Base-by-base conservation (phyloP, 345 rosid genomes). In the Corchorus olitorius region DNA sequence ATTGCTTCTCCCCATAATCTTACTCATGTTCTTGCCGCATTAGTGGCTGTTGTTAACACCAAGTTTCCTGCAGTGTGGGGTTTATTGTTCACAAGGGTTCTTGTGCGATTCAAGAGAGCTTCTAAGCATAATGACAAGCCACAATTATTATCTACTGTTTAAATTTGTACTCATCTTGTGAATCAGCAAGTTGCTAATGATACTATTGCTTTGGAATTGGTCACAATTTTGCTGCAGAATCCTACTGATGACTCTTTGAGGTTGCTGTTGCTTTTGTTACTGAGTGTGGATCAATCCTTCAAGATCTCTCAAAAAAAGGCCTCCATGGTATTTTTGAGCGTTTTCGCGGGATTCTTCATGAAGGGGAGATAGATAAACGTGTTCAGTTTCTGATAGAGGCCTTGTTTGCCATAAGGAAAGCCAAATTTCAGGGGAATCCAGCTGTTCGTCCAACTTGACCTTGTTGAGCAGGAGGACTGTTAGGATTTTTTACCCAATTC, bases 341-440 rank as follows among this genome's bases (percentile, higher is more conserved):
- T 58, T 93, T 95, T 79, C 97, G 94, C 61, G 98, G 97, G 53
- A 93, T 95, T 70, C 91, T 96, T 75, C 98, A 92, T 78, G 99
- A 96, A 84, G 99, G 98, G 81, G 97, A 96, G 85, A 96, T 93
- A 20, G 97, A 93, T 78, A 93, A 92, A 82, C 86, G 98, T 19
- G 99, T 96, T 68, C 98, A 93, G 58, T 96, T 86, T 81, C 78
- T 96, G 84, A 93, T 93, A 65, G 98, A 96, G 88, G 93, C 93
- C 37, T 87, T 93, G 45, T 92, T 90, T 87, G 97, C 98, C 39
- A 73, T 83, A 48, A 87, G 98, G 81, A 89, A 90, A 80, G 98
- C 97, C n/a, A 93, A 92, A 53, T 96, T 96, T 85, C 97, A 93
- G 97, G 98, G 98, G 8, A 86, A 90, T 76, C 98, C 98, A 0